Evolutionary conservation across 306 rosid genomes (phyloP).

Genomic region (Pterocarpus santalinus): DNA sequence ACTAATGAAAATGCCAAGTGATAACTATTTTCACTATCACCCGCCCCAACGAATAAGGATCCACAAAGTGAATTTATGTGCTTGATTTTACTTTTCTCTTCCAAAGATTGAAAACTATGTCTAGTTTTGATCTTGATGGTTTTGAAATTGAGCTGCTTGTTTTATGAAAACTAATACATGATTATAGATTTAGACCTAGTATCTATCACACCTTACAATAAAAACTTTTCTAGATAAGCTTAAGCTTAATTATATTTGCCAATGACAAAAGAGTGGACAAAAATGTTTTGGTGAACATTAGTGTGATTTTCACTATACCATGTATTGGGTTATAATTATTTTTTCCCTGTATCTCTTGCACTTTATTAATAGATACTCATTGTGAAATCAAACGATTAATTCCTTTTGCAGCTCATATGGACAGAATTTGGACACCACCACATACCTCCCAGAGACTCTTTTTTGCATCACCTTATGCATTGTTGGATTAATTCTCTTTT

Average conservation of each 20-base stretch:
- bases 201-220: background rate
- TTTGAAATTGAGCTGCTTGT: background rate
- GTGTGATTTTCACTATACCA: background rate
- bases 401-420: constrained; percentile 71
- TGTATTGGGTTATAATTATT: background rate
- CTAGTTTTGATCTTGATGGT: constrained; percentile 25
- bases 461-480: constrained; percentile 75
- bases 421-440: constrained; percentile 78
- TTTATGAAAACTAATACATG: background rate
- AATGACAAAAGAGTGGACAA: background rate
- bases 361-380: background rate
- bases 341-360: background rate
- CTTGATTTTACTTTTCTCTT: background rate
- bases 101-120: background rate
- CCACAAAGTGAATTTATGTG: background rate
- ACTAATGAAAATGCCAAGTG: background rate
- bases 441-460: constrained; percentile 69
- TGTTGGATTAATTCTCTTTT: constrained; percentile 70
- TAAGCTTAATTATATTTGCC: background rate
- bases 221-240: background rate
- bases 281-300: background rate
- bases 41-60: background rate
- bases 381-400: background rate
- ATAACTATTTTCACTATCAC: background rate
- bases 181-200: background rate